Base-by-base conservation (phyloP, 2,329 filamentous ascomycete genomes). In the Rasamsonia emersonii region DNA sequence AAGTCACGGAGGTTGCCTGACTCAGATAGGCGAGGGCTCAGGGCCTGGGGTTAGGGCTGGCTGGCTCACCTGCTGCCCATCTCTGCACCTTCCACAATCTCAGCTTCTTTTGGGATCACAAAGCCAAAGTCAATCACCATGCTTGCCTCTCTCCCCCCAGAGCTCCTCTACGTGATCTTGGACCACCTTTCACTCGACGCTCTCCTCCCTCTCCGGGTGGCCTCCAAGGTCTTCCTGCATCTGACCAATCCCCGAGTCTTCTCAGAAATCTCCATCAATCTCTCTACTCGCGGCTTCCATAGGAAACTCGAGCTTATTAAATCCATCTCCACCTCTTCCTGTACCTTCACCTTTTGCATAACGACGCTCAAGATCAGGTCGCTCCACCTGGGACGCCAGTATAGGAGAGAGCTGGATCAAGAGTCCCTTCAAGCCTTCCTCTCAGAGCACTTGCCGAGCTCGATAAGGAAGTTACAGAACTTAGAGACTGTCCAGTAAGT, bases 401-500 rank as follows among this genome's bases (percentile, higher is more conserved):
- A 6, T 7, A 13, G 15, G 15, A 13, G 6, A 7, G 24, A 13
- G 7, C 15, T 7, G 24, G 24, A 26, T 11, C 7, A 26, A 13
- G 24, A 26, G 7, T 9, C 24, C 11, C 9, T 26, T 13, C 24
- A 26, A 13, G 24, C 24, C 11, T 7, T 26, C 11, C 6, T 26
- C 11, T 26, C 11, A 7, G 7, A 26, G 5, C 24, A 26, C 24
- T 13, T 26, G 24, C 7, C 11, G 6, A 9, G 7, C n/a, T 26
- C 6, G 7, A 7, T 26, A 5, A 7, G 9, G 15, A 26, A 26
- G 24, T 13, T 26, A 13, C 11, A 13, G 6, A 26, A 26, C 6
- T 26, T 26, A 13, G 24, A 26, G 24, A 26, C 24, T 7, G 24
- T 26, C 11, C 6, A 13, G 24, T 26, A 26, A n/a, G n/a, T n/a